Evolutionary conservation across 352 stramenopile species (phyloP).

Genomic region (Phytophthora citricola): DNA sequence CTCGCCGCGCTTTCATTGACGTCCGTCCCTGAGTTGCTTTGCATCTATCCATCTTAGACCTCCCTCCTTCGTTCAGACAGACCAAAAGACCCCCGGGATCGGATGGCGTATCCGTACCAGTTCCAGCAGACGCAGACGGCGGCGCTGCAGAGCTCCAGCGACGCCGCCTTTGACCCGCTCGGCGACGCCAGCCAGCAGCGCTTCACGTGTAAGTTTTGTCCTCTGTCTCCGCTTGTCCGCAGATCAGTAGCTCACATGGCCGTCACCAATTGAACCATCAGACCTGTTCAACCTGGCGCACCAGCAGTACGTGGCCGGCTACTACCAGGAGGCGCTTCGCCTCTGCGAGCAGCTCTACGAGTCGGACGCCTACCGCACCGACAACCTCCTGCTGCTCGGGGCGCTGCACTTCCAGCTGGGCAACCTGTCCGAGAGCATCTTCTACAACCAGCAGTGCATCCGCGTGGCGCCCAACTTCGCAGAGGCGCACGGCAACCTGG

Average conservation of each 20-base stretch:
- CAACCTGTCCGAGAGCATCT: constrained; percentile 93
- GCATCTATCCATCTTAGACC: neutral
- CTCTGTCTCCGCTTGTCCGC: neutral
- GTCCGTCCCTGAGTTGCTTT: constrained; percentile 1
- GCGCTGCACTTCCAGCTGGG: constrained; percentile 94
- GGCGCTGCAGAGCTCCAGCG: constrained; percentile 23
- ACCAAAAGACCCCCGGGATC: neutral
- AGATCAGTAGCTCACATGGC: constrained; percentile 1
- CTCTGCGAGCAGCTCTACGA: constrained; percentile 92
- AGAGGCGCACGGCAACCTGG: constrained; percentile 94
- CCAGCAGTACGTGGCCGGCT: constrained; percentile 88
- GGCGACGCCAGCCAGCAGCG: constrained; percentile 61
- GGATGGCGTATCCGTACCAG: constrained; percentile 44
- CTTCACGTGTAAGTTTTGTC: constrained; percentile 67
- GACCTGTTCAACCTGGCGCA: constrained; percentile 83
- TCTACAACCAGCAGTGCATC: constrained; percentile 96
- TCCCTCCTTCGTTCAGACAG: neutral
- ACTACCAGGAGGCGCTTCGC: constrained; percentile 85
- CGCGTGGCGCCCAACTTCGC: constrained; percentile 92
- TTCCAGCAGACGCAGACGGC: constrained; percentile 30
- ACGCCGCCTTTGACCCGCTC: constrained; percentile 32
- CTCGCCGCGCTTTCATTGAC: neutral
- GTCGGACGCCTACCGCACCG: constrained; percentile 83
- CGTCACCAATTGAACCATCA: constrained; percentile 14
- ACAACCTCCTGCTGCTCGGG: constrained; percentile 94